Evolutionary conservation across 495 filamentous ascomycete species (phyloP).

Genomic region (Trypethelium eluteriae): DNA sequence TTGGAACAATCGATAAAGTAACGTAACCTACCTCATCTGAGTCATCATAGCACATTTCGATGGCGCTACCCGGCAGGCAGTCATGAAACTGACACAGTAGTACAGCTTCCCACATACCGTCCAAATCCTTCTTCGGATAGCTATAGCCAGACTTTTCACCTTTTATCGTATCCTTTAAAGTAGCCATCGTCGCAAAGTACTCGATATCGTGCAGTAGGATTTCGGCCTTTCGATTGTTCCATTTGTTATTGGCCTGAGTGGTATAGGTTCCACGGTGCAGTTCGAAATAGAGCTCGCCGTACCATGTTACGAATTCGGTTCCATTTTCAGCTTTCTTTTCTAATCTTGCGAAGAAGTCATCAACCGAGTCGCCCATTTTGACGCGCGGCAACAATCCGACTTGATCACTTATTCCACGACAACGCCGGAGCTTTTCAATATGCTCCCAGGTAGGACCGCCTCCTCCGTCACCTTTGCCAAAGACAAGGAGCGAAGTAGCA

Average conservation of each 20-base stretch:
- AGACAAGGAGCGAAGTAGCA: slow-evolving; percentile 77
- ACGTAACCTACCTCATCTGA: slow-evolving; percentile 56
- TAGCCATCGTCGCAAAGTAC: slow-evolving; percentile 78
- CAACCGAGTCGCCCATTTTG: slow-evolving; percentile 86
- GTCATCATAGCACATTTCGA: slow-evolving; percentile 96
- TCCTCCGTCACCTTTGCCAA: slow-evolving; percentile 93
- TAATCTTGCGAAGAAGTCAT: slow-evolving; percentile 84
- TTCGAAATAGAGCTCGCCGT: slow-evolving; percentile 96
- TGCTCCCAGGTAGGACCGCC: slow-evolving; percentile 92
- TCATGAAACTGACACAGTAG: slow-evolving; percentile 96
- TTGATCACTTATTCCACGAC: slow-evolving; percentile 84
- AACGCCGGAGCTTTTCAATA: slow-evolving; percentile 90
- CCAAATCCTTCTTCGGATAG: slow-evolving; percentile 86
- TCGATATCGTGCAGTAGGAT: slow-evolving; percentile 80
- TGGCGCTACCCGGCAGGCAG: slow-evolving; percentile 87
- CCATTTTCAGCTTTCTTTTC: slow-evolving; percentile 65
- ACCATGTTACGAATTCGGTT: slow-evolving; percentile 86
- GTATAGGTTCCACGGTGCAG: slow-evolving; percentile 95
- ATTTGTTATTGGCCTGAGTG: slow-evolving; percentile 94
- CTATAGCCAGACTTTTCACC: slow-evolving; percentile 47
- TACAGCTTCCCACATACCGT: slow-evolving; percentile 84
- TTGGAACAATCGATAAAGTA: background rate
- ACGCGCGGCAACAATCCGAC: slow-evolving; percentile 76
- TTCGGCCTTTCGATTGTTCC: slow-evolving; percentile 81
- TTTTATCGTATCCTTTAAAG: slow-evolving; percentile 49